Evolutionary conservation across 2,329 filamentous ascomycete genomes (phyloP).

Genomic region (Fusarium clavum): DNA sequence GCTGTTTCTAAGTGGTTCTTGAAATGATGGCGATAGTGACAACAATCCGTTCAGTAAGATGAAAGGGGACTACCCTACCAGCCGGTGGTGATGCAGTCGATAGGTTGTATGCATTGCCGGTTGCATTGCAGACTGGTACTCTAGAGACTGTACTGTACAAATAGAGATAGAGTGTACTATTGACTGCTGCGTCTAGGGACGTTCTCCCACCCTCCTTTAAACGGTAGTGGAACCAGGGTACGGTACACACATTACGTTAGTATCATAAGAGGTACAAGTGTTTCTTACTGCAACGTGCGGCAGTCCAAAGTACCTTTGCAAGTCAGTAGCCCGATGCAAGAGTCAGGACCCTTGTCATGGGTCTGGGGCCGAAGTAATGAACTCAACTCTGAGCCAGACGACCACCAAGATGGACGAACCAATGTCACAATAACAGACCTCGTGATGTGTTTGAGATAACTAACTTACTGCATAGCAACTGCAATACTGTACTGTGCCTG

Average conservation of each 20-base stretch:
- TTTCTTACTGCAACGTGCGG: not conserved
- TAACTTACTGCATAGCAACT: not conserved
- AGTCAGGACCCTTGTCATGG: slow-evolving; percentile 40
- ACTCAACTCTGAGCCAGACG: slow-evolving; percentile 41
- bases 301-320: not conserved
- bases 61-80: slow-evolving; percentile 2
- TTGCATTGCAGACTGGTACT: slow-evolving; percentile 14
- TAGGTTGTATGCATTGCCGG: not conserved
- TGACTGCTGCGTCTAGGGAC: slow-evolving; percentile 25
- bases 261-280: slow-evolving; percentile 5
- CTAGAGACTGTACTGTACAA: not conserved
- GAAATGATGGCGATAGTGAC: slow-evolving; percentile 2
- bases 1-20: slow-evolving; percentile 13
- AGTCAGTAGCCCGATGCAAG: slow-evolving; percentile 17
- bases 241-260: not conserved
- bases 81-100: slow-evolving; percentile 3
- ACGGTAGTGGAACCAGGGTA: slow-evolving; percentile 31
- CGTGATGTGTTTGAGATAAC: not conserved
- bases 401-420: slow-evolving; percentile 22
- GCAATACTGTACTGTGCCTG: not conserved
- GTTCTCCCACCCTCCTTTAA: slow-evolving; percentile 24
- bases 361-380: slow-evolving; percentile 35
- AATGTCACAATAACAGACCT: slow-evolving; percentile 3
- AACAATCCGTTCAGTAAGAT: not conserved
- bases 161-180: not conserved